phyloP scores from a whole-genome alignment of 176 grass and related monocot genomes.

The sorghum (Sorghum bicolor) region Sorghum_bicolor_NCBIv3 NC_012877.2:55848501-55849000 shows the following conservation, averaged over 20 bases:
- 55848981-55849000: conserved; percentile 29
- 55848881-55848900: conserved; percentile 22
- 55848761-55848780: not conserved
- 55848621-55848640: not conserved
- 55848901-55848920: conserved; percentile 21
- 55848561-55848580: not conserved
- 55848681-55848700: not conserved
- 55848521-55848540: not conserved
- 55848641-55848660: not conserved
- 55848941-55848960: conserved; percentile 10
- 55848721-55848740: not conserved
- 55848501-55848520: not conserved
- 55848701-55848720: not conserved
- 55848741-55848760: not conserved
- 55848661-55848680: not conserved
- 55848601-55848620: not conserved
- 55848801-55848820: not conserved
- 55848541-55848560: not conserved
- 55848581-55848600: not conserved
- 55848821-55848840: conserved; percentile 13
- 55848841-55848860: not conserved
- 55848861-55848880: conserved; percentile 8
- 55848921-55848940: not conserved
- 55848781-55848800: conserved; percentile 12
- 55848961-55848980: conserved; percentile 25